These are phyloP conservation scores for Nicotiana obtusifolia DNA, from an alignment of 257 asterid species.

Conservation along the genomic window DNA sequence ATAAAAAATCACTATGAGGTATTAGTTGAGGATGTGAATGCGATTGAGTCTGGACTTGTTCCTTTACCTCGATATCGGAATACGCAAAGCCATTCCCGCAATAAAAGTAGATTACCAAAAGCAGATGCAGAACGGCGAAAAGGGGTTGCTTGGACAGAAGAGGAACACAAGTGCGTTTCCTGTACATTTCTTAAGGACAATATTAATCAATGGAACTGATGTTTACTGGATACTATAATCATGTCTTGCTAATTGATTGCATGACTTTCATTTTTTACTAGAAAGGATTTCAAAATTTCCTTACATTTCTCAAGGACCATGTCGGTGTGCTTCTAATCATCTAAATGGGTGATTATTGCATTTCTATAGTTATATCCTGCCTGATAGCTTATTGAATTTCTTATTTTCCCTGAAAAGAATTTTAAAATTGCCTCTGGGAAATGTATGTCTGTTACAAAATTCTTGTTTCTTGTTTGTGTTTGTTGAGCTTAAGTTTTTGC, in stretches of 20 bases:
- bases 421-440: background rate
- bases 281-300: background rate
- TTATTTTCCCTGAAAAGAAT: background rate
- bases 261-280: background rate
- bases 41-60: constrained; percentile 30
- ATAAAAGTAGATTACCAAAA: constrained; percentile 12
- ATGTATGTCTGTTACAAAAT: background rate
- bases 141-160: constrained; percentile 43
- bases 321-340: background rate
- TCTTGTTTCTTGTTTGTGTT: background rate
- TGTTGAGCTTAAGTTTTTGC: background rate
- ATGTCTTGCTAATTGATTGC: background rate
- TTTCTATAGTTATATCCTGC: background rate
- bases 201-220: background rate
- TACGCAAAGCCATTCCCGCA: background rate
- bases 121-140: constrained; percentile 6
- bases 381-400: background rate
- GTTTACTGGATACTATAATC: background rate
- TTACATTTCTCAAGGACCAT: background rate
- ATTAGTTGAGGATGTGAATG: constrained; percentile 26
- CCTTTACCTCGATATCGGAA: constrained; percentile 21
- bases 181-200: background rate
- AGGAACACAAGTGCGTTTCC: constrained; percentile 37
- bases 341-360: background rate
- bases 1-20: constrained; percentile 28